Conservation (phyloP, 2,329 filamentous ascomycete genomes). For the Exophiala mesophila region DNA sequence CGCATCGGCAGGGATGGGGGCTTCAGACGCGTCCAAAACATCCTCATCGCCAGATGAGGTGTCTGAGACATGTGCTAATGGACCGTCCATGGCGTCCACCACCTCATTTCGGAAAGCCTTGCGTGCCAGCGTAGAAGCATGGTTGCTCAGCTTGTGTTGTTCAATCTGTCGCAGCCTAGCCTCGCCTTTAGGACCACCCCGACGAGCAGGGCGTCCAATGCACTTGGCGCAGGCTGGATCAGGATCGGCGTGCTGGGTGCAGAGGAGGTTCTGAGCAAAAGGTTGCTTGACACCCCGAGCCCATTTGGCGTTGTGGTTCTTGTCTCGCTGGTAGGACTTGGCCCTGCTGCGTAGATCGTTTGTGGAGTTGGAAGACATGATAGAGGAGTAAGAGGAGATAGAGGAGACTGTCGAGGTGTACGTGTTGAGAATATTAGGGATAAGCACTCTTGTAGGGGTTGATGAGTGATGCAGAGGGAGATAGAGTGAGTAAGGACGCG, state of each 20-base stretch:
- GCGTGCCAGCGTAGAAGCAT: constrained; percentile 21
- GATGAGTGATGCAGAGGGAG: constrained; percentile 3
- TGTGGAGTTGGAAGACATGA: constrained; percentile 38
- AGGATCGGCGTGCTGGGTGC: constrained; percentile 15
- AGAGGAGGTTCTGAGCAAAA: constrained; percentile 4
- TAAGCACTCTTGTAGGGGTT: neutral
- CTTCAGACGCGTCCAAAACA: constrained; percentile 37
- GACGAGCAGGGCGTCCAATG: constrained; percentile 17
- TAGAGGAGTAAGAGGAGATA: constrained; percentile 12
- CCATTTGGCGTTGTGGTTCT: constrained; percentile 40
- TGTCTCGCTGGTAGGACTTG: constrained; percentile 43
- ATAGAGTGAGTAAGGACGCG: constrained; percentile 12
- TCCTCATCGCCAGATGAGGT: constrained; percentile 33
- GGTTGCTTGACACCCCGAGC: constrained; percentile 30
- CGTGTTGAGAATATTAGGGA: neutral
- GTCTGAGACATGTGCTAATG: constrained; percentile 17
- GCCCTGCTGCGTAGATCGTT: constrained; percentile 52
- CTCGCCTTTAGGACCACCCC: constrained; percentile 9
- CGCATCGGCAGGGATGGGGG: constrained; percentile 43
- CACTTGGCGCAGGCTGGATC: constrained; percentile 23
- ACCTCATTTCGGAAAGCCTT: constrained; percentile 32
- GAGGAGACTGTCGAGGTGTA: neutral
- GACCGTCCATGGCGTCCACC: constrained; percentile 31
- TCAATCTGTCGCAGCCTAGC: constrained; percentile 12
- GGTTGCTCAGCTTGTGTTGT: constrained; percentile 16